Conservation (phyloP, 2,329 filamentous ascomycete species). For the Pezicula neosporulosa region DNA sequence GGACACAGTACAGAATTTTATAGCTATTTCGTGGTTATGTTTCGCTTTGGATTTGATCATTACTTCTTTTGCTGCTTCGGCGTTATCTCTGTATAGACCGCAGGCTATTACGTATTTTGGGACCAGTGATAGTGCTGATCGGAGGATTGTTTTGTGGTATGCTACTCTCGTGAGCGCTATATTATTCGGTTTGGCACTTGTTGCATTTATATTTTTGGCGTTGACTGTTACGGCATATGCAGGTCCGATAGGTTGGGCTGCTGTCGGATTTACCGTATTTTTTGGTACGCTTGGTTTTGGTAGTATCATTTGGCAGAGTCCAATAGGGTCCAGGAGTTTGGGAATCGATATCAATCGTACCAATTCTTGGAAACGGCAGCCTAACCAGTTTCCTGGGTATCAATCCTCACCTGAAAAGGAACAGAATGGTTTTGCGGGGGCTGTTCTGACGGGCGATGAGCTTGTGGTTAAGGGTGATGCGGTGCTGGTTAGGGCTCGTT, state of each 20-base stretch:
- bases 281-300: constrained; percentile 4
- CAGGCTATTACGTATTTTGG: constrained; percentile 9
- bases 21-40: constrained; percentile 7
- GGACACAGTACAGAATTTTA: constrained; percentile 3
- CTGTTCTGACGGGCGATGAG: neutral
- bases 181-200: constrained; percentile 5
- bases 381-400: neutral
- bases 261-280: constrained; percentile 2
- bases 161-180: constrained; percentile 7
- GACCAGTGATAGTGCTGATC: constrained; percentile 3
- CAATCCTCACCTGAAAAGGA: neutral
- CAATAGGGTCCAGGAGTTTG: constrained; percentile 3
- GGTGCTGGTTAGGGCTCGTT: neutral
- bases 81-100: constrained; percentile 6
- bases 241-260: constrained; percentile 7
- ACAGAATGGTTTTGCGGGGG: neutral
- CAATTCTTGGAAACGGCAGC: too few relatives aligned
- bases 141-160: constrained; percentile 13
- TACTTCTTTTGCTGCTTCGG: constrained; percentile 7
- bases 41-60: constrained; percentile 8
- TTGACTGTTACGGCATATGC: constrained; percentile 8
- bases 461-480: constrained; percentile 1
- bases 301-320: constrained; percentile 8
- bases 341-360: neutral
- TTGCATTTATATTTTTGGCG: constrained; percentile 11